Evolutionary conservation across 2,329 filamentous ascomycete species (phyloP).

Genomic region (Boeremia exigua): DNA sequence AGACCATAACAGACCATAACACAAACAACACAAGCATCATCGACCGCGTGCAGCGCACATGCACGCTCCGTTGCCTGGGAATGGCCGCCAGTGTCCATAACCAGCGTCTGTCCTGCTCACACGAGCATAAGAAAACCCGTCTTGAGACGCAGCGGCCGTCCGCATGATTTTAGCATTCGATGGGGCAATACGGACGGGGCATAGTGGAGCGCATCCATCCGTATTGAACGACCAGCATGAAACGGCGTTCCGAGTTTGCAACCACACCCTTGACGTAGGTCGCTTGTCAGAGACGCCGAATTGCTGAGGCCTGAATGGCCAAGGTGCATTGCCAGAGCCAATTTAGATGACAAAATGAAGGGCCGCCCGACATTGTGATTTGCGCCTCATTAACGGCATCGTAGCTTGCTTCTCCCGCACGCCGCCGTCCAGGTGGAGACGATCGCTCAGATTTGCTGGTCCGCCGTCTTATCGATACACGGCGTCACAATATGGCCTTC

Average conservation of each 20-base stretch:
- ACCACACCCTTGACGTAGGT: conserved; percentile 23
- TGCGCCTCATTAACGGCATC: neutral
- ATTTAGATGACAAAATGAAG: conserved; percentile 19
- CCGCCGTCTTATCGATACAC: conserved; percentile 8
- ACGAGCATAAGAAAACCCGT: neutral
- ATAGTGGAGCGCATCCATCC: conserved; percentile 5
- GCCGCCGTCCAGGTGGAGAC: conserved; percentile 8
- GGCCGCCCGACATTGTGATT: conserved; percentile 10
- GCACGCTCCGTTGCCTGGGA: neutral
- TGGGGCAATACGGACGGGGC: conserved; percentile 15
- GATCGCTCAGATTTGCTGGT: conserved; percentile 3
- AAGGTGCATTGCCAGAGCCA: conserved; percentile 9
- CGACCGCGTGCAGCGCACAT: neutral
- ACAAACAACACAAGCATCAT: conserved; percentile 3
- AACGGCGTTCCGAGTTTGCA: conserved; percentile 16
- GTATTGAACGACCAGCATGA: conserved; percentile 17
- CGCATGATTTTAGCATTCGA: conserved; percentile 14
- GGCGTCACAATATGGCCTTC: neutral
- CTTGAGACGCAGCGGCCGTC: conserved; percentile 4
- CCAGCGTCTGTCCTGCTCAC: conserved; percentile 7
- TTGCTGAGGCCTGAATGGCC: conserved; percentile 10
- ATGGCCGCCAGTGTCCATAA: neutral
- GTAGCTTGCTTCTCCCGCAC: neutral
- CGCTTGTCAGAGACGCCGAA: conserved; percentile 1
- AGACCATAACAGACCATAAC: conserved; percentile 8